phyloP scores from a whole-genome alignment of 495 filamentous ascomycete species.

The Polyplosphaeria fusca region DNA sequence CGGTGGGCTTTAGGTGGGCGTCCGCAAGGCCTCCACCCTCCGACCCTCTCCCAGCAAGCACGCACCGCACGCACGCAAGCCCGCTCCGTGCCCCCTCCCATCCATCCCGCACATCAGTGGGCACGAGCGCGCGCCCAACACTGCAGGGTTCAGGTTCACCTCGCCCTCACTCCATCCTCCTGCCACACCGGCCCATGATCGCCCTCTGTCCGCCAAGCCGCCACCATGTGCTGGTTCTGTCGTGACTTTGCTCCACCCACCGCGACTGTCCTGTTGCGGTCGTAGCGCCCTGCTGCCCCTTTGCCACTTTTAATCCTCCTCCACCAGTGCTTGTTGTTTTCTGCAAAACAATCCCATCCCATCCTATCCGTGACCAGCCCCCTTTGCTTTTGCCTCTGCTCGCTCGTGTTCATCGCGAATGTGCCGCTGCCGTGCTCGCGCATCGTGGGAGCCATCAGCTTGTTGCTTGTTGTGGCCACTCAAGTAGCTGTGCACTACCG shows the following conservation, averaged over 20 bases:
- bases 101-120: slow-evolving; percentile 36
- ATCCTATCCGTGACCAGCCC: slow-evolving; percentile 12
- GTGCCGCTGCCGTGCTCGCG: slow-evolving; percentile 1
- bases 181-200: slow-evolving; percentile 34
- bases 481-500: slow-evolving; percentile 8
- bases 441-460: slow-evolving; percentile 11
- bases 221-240: slow-evolving; percentile 19
- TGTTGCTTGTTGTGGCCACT: no score
- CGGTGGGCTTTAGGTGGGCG: not conserved
- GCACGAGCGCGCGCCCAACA: slow-evolving; percentile 28
- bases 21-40: no score
- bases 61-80: slow-evolving; percentile 4
- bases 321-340: no score
- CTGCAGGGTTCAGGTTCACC: slow-evolving; percentile 30
- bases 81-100: slow-evolving; percentile 11
- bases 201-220: slow-evolving; percentile 27
- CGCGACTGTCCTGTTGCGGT: slow-evolving; percentile 4
- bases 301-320: slow-evolving; percentile 35
- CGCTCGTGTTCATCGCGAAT: slow-evolving; percentile 16
- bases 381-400: slow-evolving; percentile 25
- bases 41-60: no score
- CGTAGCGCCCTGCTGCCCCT: slow-evolving; percentile 14
- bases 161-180: slow-evolving; percentile 29
- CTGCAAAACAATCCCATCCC: no score
- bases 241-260: slow-evolving; percentile 3